phyloP scores from a whole-genome alignment of 2,329 filamentous ascomycete species.

The Anthostomella pinea region DNA sequence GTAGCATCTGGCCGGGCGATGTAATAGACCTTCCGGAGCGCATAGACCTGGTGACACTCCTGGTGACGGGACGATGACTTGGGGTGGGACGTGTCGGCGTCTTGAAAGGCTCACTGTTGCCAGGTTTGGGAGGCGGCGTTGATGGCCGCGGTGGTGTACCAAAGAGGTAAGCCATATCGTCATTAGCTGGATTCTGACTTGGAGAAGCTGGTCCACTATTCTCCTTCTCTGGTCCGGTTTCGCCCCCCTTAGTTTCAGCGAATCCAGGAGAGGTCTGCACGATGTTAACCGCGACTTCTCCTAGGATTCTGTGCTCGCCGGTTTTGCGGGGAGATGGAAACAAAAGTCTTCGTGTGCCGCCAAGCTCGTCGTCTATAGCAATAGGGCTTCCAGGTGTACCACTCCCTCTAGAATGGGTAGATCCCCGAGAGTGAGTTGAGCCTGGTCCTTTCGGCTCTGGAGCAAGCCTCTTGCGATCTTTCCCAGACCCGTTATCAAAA shows the following conservation, averaged over 20 bases:
- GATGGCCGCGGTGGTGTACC: slow-evolving; percentile 54
- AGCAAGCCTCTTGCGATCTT: slow-evolving; percentile 11
- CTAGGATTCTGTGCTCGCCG: slow-evolving; percentile 58
- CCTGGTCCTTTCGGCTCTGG: slow-evolving; percentile 29
- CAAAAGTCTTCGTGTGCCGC: slow-evolving; percentile 64
- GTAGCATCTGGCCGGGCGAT: slow-evolving; percentile 43
- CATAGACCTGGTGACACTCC: slow-evolving; percentile 57
- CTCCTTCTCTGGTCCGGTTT: slow-evolving; percentile 40
- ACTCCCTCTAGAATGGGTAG: slow-evolving; percentile 53
- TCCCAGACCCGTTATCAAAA: slow-evolving; percentile 27
- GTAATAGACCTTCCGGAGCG: slow-evolving; percentile 43
- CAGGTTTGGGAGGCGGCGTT: slow-evolving; percentile 51
- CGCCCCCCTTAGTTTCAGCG: slow-evolving; percentile 34
- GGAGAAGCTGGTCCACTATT: slow-evolving; percentile 36
- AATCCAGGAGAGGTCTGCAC: slow-evolving; percentile 42
- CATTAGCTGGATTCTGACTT: slow-evolving; percentile 30
- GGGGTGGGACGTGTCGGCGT: slow-evolving; percentile 63
- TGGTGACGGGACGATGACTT: slow-evolving; percentile 58
- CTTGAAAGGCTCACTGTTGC: slow-evolving; percentile 50
- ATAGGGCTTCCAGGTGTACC: slow-evolving; percentile 59
- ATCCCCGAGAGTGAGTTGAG: slow-evolving; percentile 45
- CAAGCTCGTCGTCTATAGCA: slow-evolving; percentile 49
- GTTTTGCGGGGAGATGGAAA: slow-evolving; percentile 75
- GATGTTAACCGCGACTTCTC: slow-evolving; percentile 54
- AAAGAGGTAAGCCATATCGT: slow-evolving; percentile 58